Percentiles rank a stretch among this genome's conserved stretches.
phyloP scores from a whole-genome alignment of 2,329 filamentous ascomycete species.

The Botryotinia globosa region DNA sequence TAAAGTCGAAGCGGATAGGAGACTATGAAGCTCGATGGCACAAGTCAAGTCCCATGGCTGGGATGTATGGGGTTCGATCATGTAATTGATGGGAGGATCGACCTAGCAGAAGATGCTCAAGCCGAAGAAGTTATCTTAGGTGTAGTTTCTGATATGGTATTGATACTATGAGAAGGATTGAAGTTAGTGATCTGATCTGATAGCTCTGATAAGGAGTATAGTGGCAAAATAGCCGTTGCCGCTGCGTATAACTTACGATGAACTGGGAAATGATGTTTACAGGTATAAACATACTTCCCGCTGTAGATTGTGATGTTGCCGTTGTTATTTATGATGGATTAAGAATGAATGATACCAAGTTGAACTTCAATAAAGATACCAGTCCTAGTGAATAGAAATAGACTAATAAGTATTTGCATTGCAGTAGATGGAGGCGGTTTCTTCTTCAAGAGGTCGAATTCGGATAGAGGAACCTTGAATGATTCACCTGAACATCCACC shows the following conservation, averaged over 20 bases:
- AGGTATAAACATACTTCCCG: constrained; percentile 4
- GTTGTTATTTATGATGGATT: background rate
- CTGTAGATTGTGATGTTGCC: background rate
- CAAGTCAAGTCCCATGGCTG: constrained; percentile 21
- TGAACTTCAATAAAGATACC: background rate
- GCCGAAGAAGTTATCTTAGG: constrained; percentile 5
- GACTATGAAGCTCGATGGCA: constrained; percentile 21
- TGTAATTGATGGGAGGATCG: constrained; percentile 2
- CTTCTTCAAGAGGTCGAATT: background rate
- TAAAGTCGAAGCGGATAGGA: background rate
- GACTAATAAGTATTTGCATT: background rate
- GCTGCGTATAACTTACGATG: background rate
- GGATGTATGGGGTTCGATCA: background rate
- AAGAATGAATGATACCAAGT: background rate
- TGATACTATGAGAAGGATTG: background rate
- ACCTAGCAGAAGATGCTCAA: background rate
- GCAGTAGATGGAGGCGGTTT: background rate
- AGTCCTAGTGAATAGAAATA: background rate
- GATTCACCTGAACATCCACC: background rate
- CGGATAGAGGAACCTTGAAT: background rate
- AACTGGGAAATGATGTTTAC: background rate
- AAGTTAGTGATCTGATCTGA: constrained; percentile 1
- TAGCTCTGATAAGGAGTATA: background rate
- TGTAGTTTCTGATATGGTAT: background rate
- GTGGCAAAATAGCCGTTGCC: background rate